Evolutionary conservation across 345 rosid genomes (phyloP).

Genomic region (Brassica incana): DNA sequence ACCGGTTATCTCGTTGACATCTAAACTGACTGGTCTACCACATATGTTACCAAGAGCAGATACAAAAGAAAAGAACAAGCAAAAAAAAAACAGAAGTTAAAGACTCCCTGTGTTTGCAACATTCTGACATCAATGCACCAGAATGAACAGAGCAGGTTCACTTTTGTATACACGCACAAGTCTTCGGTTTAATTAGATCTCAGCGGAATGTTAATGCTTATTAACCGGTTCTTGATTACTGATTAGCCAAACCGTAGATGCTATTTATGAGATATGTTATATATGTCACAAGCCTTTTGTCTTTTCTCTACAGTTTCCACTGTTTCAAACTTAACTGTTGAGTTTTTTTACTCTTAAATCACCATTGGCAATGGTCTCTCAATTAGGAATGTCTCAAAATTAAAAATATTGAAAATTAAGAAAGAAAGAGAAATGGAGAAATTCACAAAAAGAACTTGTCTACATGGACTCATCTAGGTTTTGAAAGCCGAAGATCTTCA

Average conservation of each 20-base stretch:
- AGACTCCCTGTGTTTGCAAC: conserved; percentile 1
- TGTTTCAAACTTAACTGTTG: background rate
- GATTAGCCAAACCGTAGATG: background rate
- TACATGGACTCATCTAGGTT: too few relatives aligned
- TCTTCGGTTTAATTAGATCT: background rate
- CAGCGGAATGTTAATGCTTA: background rate
- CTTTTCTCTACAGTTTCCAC: background rate
- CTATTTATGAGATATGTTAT: background rate
- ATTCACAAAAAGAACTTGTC: too few relatives aligned
- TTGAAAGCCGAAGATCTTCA: too few relatives aligned
- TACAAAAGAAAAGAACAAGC: conserved; percentile 5
- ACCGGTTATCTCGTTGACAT: conserved; percentile 30
- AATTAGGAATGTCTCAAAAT: too few relatives aligned
- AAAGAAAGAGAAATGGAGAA: too few relatives aligned
- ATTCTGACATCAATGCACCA: conserved; percentile 15
- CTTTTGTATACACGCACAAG: conserved; percentile 14
- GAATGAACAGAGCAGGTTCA: background rate
- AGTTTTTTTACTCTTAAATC: too few relatives aligned
- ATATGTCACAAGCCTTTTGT: conserved; percentile 7
- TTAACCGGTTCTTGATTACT: background rate
- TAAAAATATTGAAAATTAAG: too few relatives aligned
- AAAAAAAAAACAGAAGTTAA: background rate
- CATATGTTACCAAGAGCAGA: conserved; percentile 32
- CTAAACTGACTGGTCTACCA: conserved; percentile 48
- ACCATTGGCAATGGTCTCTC: too few relatives aligned